Evolutionary conservation across 2,329 filamentous ascomycete genomes (phyloP).

Genomic region (Passalora sequoiae): DNA sequence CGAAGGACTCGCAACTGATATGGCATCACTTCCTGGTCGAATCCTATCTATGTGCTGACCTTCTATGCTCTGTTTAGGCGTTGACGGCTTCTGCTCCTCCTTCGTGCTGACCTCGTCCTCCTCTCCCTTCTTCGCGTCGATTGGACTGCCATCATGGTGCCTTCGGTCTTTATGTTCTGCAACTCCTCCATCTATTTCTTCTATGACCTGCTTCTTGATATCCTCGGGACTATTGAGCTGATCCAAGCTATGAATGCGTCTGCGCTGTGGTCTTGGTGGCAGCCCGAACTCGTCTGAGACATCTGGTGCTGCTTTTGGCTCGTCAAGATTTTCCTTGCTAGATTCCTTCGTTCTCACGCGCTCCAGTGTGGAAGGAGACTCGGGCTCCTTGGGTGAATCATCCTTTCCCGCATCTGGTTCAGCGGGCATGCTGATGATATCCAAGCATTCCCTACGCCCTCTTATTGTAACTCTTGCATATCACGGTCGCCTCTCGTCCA

Average conservation of each 20-base stretch:
- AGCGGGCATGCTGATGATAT: slow-evolving; percentile 14
- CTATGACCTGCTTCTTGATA: slow-evolving; percentile 16
- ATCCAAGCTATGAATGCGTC: slow-evolving; percentile 25
- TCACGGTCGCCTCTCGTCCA: background rate
- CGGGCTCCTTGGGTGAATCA: slow-evolving; percentile 2
- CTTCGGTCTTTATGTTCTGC: slow-evolving; percentile 8
- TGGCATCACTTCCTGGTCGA: slow-evolving; percentile 6
- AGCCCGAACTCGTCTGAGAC: slow-evolving; percentile 37
- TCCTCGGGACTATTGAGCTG: slow-evolving; percentile 24
- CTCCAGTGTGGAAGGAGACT: slow-evolving; percentile 10
- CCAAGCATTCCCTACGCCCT: background rate
- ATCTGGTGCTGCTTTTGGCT: slow-evolving; percentile 23
- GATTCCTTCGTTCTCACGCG: slow-evolving; percentile 14
- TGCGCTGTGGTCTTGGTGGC: slow-evolving; percentile 30
- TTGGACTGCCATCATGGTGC: background rate
- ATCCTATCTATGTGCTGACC: slow-evolving; percentile 2
- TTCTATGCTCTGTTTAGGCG: slow-evolving; percentile 9
- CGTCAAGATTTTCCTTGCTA: slow-evolving; percentile 16
- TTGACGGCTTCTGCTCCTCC: slow-evolving; percentile 7
- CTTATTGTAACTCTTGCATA: background rate
- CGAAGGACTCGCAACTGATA: slow-evolving; percentile 4
- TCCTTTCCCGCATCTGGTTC: slow-evolving; percentile 9
- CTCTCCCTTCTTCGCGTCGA: background rate
- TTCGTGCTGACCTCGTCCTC: slow-evolving; percentile 1
- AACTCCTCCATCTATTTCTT: slow-evolving; percentile 21